phyloP scores from a whole-genome alignment of 352 stramenopile genomes.

The Globisporangium alternatum region DNA sequence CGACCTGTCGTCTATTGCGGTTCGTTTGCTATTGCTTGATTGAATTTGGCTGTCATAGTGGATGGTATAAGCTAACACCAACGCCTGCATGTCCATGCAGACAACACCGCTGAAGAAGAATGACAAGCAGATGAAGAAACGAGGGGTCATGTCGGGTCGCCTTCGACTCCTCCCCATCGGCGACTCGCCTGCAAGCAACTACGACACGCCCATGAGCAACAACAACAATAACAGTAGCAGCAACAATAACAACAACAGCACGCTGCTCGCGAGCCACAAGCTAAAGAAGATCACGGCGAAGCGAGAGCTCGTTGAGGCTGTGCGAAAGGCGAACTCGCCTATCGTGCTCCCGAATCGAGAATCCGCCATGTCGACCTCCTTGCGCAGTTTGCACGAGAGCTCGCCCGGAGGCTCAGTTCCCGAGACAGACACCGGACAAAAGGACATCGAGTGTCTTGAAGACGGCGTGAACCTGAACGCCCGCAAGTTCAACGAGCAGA shows the following conservation, averaged over 20 bases:
- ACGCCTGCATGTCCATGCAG: slow-evolving; percentile 11
- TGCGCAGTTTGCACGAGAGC: slow-evolving; percentile 25
- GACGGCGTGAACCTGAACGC: slow-evolving; percentile 70
- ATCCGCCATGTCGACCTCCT: slow-evolving; percentile 21
- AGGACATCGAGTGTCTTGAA: slow-evolving; percentile 66
- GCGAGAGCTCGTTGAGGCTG: slow-evolving; percentile 70
- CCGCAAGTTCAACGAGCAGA: slow-evolving; percentile 80
- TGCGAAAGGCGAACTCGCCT: slow-evolving; percentile 68
- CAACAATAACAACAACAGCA: slow-evolving; percentile 23
- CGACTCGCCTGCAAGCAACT: slow-evolving; percentile 30
- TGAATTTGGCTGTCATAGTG: background rate
- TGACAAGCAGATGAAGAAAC: slow-evolving; percentile 52
- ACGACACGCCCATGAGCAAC: slow-evolving; percentile 20
- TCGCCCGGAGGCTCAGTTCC: slow-evolving; percentile 17
- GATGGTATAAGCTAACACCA: background rate
- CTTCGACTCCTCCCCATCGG: slow-evolving; percentile 50
- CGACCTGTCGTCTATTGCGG: slow-evolving; percentile 45
- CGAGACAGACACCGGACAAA: slow-evolving; percentile 39
- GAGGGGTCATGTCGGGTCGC: slow-evolving; percentile 32
- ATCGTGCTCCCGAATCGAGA: slow-evolving; percentile 59
- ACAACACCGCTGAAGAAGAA: slow-evolving; percentile 26
- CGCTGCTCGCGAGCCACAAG: slow-evolving; percentile 27
- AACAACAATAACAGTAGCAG: slow-evolving; percentile 28
- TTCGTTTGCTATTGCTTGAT: slow-evolving; percentile 4
- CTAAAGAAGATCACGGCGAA: slow-evolving; percentile 78